Evolutionary conservation across 2,329 filamentous ascomycete genomes (phyloP).

Genomic region (Neopestalotiopsis rosae): DNA sequence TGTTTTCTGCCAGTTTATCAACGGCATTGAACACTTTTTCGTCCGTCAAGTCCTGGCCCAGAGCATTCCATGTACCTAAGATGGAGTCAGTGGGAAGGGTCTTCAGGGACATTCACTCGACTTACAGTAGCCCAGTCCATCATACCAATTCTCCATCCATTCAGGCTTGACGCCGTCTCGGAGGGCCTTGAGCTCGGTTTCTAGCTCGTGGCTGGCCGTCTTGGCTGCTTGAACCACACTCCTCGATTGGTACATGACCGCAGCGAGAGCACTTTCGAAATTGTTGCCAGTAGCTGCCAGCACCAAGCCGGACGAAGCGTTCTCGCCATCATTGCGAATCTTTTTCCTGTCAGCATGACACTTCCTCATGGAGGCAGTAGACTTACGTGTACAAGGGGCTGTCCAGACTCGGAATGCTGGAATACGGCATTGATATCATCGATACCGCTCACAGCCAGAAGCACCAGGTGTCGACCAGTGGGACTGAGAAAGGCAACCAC

Average conservation of each 20-base stretch:
- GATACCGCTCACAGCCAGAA: slow-evolving; percentile 79
- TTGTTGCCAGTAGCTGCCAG: slow-evolving; percentile 73
- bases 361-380: background rate
- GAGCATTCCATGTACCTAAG: slow-evolving; percentile 85
- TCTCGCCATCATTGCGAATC: slow-evolving; percentile 70
- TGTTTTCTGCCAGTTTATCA: slow-evolving; percentile 69
- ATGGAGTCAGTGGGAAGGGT: slow-evolving; percentile 16
- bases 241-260: slow-evolving; percentile 88
- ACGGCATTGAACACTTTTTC: slow-evolving; percentile 80
- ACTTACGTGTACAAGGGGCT: slow-evolving; percentile 70
- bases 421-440: slow-evolving; percentile 74
- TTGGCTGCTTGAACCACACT: slow-evolving; percentile 60
- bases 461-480: slow-evolving; percentile 75
- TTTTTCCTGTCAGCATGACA: slow-evolving; percentile 33
- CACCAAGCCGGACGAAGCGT: slow-evolving; percentile 62
- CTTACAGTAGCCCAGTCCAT: slow-evolving; percentile 87
- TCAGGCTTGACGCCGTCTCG: slow-evolving; percentile 57
- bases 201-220: slow-evolving; percentile 45
- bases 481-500: slow-evolving; percentile 77
- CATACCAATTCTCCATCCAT: slow-evolving; percentile 90
- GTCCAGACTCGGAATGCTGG: slow-evolving; percentile 66
- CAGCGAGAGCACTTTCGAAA: slow-evolving; percentile 78
- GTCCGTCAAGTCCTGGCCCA: slow-evolving; percentile 83
- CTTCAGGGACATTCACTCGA: slow-evolving; percentile 14
- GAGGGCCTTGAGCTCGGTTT: slow-evolving; percentile 51